A percentile compares a stretch with the other conserved stretches of the same genome.
phyloP scores from a whole-genome alignment of 2,329 filamentous ascomycete species.

The Hymenoscyphus infarciens region DNA sequence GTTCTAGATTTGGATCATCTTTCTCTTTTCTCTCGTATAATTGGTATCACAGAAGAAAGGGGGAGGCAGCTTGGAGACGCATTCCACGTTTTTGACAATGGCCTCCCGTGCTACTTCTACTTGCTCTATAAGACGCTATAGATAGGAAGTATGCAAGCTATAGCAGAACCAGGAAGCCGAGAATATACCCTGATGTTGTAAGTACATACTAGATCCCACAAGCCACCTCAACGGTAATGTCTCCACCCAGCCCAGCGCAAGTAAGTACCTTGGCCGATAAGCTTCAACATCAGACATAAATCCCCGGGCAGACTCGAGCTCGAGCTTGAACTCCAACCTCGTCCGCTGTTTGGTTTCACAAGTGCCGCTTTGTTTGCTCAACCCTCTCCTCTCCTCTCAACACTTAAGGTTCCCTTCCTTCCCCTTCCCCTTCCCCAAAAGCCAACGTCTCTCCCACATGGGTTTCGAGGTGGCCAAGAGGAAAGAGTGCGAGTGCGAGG shows the following conservation, averaged over 20 bases:
- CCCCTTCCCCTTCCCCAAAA: no score
- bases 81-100: slow-evolving; percentile 1
- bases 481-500: not conserved
- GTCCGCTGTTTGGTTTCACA: not conserved
- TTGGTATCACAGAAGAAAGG: not conserved
- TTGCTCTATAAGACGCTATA: not conserved
- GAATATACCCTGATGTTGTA: not conserved
- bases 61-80: not conserved
- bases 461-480: not conserved
- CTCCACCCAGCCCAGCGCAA: not conserved
- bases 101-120: not conserved
- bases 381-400: not conserved
- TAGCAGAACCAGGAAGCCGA: not conserved
- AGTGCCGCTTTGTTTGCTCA: not conserved
- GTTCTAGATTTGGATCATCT: no score
- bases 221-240: not conserved
- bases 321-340: not conserved
- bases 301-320: not conserved
- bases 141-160: not conserved
- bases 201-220: no score
- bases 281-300: not conserved
- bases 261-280: not conserved
- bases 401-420: not conserved
- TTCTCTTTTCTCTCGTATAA: not conserved
- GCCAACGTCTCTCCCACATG: slow-evolving; percentile 1